Percentiles rank a stretch among this genome's conserved stretches.
Evolutionary conservation across 2,329 filamentous ascomycete species (phyloP).

Genomic region (Cercospora citrullina): DNA sequence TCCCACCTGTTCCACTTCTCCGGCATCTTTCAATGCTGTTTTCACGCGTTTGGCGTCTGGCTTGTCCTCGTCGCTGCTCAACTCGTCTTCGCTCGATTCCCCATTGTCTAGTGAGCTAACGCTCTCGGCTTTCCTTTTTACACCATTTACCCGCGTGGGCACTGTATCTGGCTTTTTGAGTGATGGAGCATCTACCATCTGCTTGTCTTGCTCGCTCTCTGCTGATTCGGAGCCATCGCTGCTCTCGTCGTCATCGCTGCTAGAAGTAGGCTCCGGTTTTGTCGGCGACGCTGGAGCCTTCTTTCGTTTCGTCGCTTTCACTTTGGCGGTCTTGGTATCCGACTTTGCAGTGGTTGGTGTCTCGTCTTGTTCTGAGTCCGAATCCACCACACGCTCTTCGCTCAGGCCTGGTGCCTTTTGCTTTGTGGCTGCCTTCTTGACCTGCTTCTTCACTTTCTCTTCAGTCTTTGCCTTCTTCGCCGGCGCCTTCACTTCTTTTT

Average conservation of each 20-base stretch:
- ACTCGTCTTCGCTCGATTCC: slow-evolving; percentile 17
- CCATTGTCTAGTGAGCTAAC: slow-evolving; percentile 11
- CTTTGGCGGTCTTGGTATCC: slow-evolving; percentile 12
- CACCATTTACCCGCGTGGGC: slow-evolving; percentile 33
- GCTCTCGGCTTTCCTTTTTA: slow-evolving; percentile 33
- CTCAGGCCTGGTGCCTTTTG: slow-evolving; percentile 21
- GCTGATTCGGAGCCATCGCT: slow-evolving; percentile 31
- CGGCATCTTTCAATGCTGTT: slow-evolving; percentile 12
- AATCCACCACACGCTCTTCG: slow-evolving; percentile 29
- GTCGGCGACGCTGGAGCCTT: slow-evolving; percentile 7
- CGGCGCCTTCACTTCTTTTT: slow-evolving; percentile 12
- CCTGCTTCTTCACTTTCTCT: slow-evolving; percentile 28
- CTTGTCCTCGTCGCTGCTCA: slow-evolving; percentile 19
- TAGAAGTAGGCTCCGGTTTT: slow-evolving; percentile 9
- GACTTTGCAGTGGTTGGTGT: background rate
- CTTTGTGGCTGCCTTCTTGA: slow-evolving; percentile 15
- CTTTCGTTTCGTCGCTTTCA: slow-evolving; percentile 17
- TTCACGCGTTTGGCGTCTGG: slow-evolving; percentile 16
- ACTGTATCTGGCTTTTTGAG: slow-evolving; percentile 20
- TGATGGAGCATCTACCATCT: slow-evolving; percentile 18
- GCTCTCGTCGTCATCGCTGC: slow-evolving; percentile 28
- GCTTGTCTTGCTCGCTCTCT: slow-evolving; percentile 25
- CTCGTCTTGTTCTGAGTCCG: slow-evolving; percentile 41
- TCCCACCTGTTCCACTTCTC: slow-evolving; percentile 5
- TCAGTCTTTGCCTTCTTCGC: slow-evolving; percentile 18